Conservation (phyloP, 1,139 yeast species). For the Zygosaccharomyces pseudobailii region DNA sequence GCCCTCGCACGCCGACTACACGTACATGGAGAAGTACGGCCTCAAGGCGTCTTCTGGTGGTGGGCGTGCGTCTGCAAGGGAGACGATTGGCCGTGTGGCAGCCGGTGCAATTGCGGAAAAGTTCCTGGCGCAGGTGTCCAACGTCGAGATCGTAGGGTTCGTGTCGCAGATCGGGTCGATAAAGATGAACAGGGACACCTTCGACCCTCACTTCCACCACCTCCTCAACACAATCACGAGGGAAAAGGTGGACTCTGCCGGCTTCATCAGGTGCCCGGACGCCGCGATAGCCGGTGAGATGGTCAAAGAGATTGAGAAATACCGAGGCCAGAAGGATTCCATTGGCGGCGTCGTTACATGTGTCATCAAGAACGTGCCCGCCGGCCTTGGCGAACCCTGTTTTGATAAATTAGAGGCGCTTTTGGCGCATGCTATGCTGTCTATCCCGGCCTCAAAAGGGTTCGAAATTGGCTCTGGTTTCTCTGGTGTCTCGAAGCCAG, state of each 20-base stretch:
- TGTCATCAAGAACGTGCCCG: conserved; percentile 88
- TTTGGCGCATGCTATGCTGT: conserved; percentile 95
- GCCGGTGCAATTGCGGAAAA: conserved; percentile 99
- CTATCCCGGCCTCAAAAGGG: conserved; percentile 96
- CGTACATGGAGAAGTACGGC: conserved; percentile 87
- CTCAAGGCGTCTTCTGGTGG: conserved; percentile 94
- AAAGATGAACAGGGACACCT: conserved; percentile 69
- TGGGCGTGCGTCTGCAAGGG: conserved; percentile 95
- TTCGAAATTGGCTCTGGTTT: conserved; percentile 97
- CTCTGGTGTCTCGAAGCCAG: conserved; percentile 82
- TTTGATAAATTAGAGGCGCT: conserved; percentile 93
- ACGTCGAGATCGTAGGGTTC: conserved; percentile 93
- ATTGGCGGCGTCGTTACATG: conserved; percentile 98
- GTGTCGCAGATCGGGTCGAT: conserved; percentile 85
- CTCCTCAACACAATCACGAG: conserved; percentile 73
- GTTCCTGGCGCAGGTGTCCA: conserved; percentile 66
- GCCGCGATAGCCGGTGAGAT: conserved; percentile 63
- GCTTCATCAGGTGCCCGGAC: conserved; percentile 94
- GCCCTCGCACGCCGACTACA: conserved; percentile 97
- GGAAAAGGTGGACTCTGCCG: conserved; percentile 79
- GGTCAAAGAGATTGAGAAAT: conserved; percentile 82
- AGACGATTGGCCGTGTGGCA: conserved; percentile 97
- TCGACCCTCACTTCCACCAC: conserved; percentile 57
- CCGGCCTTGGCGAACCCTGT: conserved; percentile 95
- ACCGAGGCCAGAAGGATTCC: conserved; percentile 84